Conservation (phyloP, 2,329 filamentous ascomycete species). For the Teratosphaeria destructans region DNA sequence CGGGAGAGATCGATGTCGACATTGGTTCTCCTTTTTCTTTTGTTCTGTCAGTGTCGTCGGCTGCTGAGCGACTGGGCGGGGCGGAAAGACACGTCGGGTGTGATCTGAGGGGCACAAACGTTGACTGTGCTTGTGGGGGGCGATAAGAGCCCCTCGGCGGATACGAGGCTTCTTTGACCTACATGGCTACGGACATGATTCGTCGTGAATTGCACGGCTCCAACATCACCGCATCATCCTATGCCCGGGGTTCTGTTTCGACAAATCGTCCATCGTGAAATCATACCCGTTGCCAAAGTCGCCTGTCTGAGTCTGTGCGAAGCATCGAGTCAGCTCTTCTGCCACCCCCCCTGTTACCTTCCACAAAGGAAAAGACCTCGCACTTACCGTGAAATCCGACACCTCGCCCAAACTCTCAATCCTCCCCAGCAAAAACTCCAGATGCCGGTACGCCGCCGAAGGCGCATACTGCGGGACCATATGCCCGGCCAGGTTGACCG, state of each 20-base stretch:
- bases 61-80: no score
- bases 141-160: no score
- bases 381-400: conserved; percentile 22
- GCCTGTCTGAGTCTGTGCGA: conserved; percentile 4
- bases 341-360: no score
- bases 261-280: conserved; percentile 1
- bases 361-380: background rate
- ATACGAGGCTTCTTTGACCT: no score
- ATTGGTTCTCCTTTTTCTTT: no score
- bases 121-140: no score
- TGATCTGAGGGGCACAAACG: no score
- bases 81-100: no score
- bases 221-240: conserved; percentile 1
- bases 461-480: conserved; percentile 59
- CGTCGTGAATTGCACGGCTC: background rate
- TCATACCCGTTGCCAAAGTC: conserved; percentile 5
- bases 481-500: conserved; percentile 55
- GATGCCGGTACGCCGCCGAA: conserved; percentile 55
- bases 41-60: no score
- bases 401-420: conserved; percentile 44
- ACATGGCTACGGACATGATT: background rate
- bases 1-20: no score
- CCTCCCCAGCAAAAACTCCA: conserved; percentile 66
- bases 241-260: background rate
- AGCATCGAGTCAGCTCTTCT: no score